Conservation (phyloP, 805 yeast genomes). For the Cyberlindnera lachancei region DNA sequence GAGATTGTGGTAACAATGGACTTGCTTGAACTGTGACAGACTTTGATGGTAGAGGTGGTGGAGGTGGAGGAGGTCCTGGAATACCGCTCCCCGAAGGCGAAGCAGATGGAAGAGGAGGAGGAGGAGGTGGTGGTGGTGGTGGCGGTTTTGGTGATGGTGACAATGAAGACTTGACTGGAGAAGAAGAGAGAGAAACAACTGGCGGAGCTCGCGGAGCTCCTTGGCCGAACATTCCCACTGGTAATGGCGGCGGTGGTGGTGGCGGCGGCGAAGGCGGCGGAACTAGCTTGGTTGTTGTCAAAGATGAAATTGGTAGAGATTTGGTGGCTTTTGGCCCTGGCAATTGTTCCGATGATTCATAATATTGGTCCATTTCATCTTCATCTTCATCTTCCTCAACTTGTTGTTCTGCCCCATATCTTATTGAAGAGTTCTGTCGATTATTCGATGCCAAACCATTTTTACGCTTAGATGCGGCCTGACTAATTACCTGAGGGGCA, state of each 20-base stretch:
- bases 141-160: slow-evolving; percentile 6
- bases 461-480: too few relatives aligned
- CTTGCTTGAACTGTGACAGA: slow-evolving; percentile 10
- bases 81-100: background rate
- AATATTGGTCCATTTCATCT: too few relatives aligned
- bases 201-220: slow-evolving; percentile 14
- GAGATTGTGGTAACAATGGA: slow-evolving; percentile 25
- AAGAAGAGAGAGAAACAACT: slow-evolving; percentile 7
- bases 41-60: slow-evolving; percentile 13
- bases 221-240: slow-evolving; percentile 1
- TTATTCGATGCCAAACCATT: too few relatives aligned
- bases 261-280: slow-evolving; percentile 18
- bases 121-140: slow-evolving; percentile 15
- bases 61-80: slow-evolving; percentile 12
- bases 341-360: background rate
- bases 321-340: background rate
- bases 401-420: background rate
- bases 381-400: background rate
- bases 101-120: slow-evolving; percentile 12
- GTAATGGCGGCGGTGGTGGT: slow-evolving; percentile 26
- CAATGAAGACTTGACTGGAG: slow-evolving; percentile 3
- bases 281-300: slow-evolving; percentile 11
- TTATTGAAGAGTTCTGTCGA: background rate
- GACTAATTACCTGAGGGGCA: slow-evolving; percentile 5
- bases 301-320: background rate